These are phyloP conservation scores for Tolypocladium ovalisporum DNA, from an alignment of 2,329 filamentous ascomycete genomes.

Conservation along the genomic window DNA sequence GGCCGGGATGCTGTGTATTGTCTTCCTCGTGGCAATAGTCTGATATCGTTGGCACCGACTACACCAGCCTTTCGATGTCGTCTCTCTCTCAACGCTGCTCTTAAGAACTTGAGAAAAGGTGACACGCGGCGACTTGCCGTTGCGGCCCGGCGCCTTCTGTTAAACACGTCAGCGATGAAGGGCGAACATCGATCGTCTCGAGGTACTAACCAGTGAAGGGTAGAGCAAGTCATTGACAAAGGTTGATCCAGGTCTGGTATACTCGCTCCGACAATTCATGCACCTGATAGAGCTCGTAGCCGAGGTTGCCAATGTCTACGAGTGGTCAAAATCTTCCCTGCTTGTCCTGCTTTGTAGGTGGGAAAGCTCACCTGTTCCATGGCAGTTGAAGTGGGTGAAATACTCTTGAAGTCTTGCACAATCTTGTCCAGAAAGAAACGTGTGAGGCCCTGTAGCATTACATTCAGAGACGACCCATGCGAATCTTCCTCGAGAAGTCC, in stretches of 20 bases:
- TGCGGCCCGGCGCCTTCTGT: slow-evolving; percentile 37
- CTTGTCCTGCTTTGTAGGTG: slow-evolving; percentile 8
- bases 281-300: slow-evolving; percentile 70
- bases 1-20: slow-evolving; percentile 68
- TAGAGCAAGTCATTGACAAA: slow-evolving; percentile 84
- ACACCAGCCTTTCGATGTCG: slow-evolving; percentile 87
- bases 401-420: slow-evolving; percentile 61
- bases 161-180: not conserved
- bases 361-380: slow-evolving; percentile 54
- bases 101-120: slow-evolving; percentile 91
- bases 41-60: slow-evolving; percentile 85
- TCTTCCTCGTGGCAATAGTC: slow-evolving; percentile 73
- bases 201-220: slow-evolving; percentile 32
- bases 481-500: slow-evolving; percentile 79
- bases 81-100: slow-evolving; percentile 79
- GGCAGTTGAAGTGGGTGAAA: slow-evolving; percentile 47
- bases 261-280: slow-evolving; percentile 79
- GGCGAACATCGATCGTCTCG: no score
- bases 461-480: slow-evolving; percentile 60
- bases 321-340: not conserved
- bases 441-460: slow-evolving; percentile 77
- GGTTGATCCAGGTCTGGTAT: slow-evolving; percentile 64
- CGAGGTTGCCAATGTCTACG: slow-evolving; percentile 50
- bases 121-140: slow-evolving; percentile 39
- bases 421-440: slow-evolving; percentile 80